Percentiles rank a stretch among this genome's conserved stretches.
phyloP scores from a whole-genome alignment of 345 rosid species.

The Dimocarpus longan region DNA sequence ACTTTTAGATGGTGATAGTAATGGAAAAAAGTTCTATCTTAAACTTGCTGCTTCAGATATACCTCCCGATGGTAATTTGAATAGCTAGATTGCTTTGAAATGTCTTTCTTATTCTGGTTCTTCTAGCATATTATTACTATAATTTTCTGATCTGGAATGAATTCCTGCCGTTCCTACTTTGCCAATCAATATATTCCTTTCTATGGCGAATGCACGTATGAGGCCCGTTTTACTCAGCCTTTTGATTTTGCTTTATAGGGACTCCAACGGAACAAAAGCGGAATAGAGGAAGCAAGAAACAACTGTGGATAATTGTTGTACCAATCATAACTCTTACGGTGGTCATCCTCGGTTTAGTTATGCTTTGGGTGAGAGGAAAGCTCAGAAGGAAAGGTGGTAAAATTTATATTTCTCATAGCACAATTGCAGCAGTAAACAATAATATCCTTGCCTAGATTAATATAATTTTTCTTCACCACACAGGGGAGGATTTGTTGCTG shows the following conservation, averaged over 20 bases:
- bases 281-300: not conserved
- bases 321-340: not conserved
- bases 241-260: not conserved
- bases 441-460: not conserved
- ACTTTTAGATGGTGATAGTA: not conserved
- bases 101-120: not conserved
- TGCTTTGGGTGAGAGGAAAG: not conserved
- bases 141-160: not conserved
- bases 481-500: conserved; percentile 22
- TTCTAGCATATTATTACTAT: not conserved
- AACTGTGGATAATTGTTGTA: not conserved
- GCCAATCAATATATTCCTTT: not conserved
- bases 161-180: not conserved
- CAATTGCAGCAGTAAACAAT: not conserved
- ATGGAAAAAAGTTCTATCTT: conserved; percentile 5
- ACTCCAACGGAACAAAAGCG: too few species aligned
- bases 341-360: not conserved
- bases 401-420: not conserved
- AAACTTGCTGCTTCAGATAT: conserved; percentile 13
- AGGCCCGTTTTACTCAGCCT: not conserved
- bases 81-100: not conserved
- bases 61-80: not conserved
- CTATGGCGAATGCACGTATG: too few species aligned
- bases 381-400: not conserved
- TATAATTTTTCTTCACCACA: not conserved